Base-by-base conservation (phyloP, 2,329 filamentous ascomycete species). In the Nectriaceae sp. region DNA sequence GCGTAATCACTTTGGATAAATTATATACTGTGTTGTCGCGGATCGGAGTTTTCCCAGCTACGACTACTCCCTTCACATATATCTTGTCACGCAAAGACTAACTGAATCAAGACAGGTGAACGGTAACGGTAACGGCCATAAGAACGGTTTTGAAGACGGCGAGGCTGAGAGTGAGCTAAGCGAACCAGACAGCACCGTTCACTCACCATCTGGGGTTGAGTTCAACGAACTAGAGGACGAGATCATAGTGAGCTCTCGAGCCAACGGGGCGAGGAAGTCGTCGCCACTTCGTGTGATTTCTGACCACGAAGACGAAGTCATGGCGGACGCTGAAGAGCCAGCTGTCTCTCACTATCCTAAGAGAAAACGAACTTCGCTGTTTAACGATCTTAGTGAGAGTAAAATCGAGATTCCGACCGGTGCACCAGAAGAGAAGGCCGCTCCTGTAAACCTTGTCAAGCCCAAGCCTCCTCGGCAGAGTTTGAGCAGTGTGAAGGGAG, bases 351-450 rank as follows among this genome's bases (percentile, higher is more conserved):
- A 75, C 41, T 76, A 77, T 44, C 72, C 75, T 0, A 85, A 84
- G 65, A 75, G 82, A 24, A 85, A 84, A 63, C 75, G 82, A 11
- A 67, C 68, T 2, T 76, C 77, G 0, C 59, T 76, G 29, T 78
- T 79, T 52, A 71, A 73, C 40, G 75, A 81, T 43, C 56, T 77
- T 3, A 74, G 71, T 41, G 78, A 80, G 47, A 72, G 74, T 37
- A 76, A 74, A 55, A 72, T 75, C 43, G 74, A 74, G 41, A 70
- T 57, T 8, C 53, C 64, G 15, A 65, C 65, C 10, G 56, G 60
- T 5, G 67, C 64, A 11, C 66, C 66, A 11, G 64, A 67, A 19
- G 64, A 66, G 5, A 64, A 63, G 16, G 55, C 61, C 3, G 47
- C 62, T 1, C 50, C 54, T 5, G 52, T 58, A 29, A 36, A 29